Base-by-base conservation (phyloP, 1,284 basidiomycete genomes). In the Malassezia sympodialis region DNA sequence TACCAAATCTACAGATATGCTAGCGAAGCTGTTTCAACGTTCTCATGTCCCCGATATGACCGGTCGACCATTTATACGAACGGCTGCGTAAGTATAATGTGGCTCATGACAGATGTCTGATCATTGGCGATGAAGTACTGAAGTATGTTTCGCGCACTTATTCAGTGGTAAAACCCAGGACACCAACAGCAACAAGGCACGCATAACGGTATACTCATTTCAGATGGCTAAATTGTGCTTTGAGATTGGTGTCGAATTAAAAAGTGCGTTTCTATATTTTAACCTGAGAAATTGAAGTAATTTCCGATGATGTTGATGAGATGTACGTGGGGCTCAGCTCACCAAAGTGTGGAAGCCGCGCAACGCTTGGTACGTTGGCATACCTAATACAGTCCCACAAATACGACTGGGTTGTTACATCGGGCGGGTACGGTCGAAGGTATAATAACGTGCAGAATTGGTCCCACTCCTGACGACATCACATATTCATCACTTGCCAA, bases 271-370 rank as follows among this genome's bases (percentile, higher is more conserved):
- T 21, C 1, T 14, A 10, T 10, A 4, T 17, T 39, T 24, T 43
- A n/a, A 43, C 41, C 5, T 5, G 2, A 43, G 41, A 21, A 27
- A 83, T 94, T 68, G 89, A 96, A 68, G 89, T 96, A 48, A 86
- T 96, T 49, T 79, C 91, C 1, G 91, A 96, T 69, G 84, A 90
- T 51, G 86, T 90, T 69, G 10, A 85, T 90, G 72, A 96, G 94
- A n/a, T 75, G 79, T 35, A 81, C 81, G 45, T 62, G 40, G 21
- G 17, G 15, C 24, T 21, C 4, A 19, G 15, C 44, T 46, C 14
- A 46, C 28, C 10, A 19, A 10, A 46, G 44, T 31, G 28, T 50
- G 8, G 49, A 50, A 42, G 27, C 49, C 3, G 49, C 28, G 8
- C 49, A 24, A 1, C 35, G 49, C 7, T 5, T 42, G 49, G 49